Evolutionary conservation across 148 eudicot species (phyloP).

Genomic region (Pharnaceum exiguum): DNA sequence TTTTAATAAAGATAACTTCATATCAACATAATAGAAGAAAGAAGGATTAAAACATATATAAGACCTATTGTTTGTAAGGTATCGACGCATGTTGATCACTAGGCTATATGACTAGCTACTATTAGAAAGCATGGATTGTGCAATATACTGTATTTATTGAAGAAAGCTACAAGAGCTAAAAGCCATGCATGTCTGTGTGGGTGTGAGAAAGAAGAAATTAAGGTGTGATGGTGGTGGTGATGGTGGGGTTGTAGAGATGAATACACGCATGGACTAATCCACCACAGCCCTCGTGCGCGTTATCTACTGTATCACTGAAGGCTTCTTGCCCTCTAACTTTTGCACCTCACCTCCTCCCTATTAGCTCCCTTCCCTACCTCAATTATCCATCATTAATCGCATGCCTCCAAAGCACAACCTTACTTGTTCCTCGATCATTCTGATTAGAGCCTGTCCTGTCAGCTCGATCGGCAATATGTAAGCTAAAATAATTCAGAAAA

Average conservation of each 20-base stretch:
- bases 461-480: background rate
- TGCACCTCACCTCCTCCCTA: constrained; percentile 1
- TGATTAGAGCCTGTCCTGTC: constrained; percentile 37
- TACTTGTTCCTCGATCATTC: constrained; percentile 32
- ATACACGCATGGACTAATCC: constrained; percentile 37
- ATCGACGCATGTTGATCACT: no score
- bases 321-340: constrained; percentile 13
- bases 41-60: no score
- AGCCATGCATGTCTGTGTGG: constrained; percentile 13
- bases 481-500: constrained; percentile 3
- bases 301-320: constrained; percentile 36
- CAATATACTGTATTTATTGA: background rate
- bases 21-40: no score
- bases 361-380: background rate
- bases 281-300: constrained; percentile 61
- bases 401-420: constrained; percentile 50
- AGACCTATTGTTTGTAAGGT: no score
- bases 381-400: constrained; percentile 54
- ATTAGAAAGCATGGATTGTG: background rate
- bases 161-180: constrained; percentile 9
- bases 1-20: no score
- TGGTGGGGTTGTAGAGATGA: constrained; percentile 25
- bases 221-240: background rate
- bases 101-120: background rate
- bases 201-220: constrained; percentile 18